These are phyloP conservation scores for Phlyctochytrium planicorne DNA, from an alignment of 192 early-diverging fungal genomes.

Conservation along the genomic window DNA sequence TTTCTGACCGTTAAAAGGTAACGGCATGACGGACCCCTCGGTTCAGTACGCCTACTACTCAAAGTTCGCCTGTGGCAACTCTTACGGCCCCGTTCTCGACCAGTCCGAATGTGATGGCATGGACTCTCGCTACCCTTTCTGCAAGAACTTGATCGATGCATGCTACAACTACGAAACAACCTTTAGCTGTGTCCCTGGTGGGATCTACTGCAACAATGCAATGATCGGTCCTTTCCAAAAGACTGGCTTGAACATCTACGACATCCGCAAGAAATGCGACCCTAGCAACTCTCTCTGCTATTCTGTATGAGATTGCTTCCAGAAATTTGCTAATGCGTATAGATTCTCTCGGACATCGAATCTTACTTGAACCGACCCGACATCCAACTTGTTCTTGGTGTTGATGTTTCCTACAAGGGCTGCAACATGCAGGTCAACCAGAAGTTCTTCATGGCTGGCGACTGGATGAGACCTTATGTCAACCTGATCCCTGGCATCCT, in stretches of 20 bases:
- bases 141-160: constrained; percentile 67
- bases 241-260: constrained; percentile 89
- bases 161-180: constrained; percentile 84
- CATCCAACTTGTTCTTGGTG: constrained; percentile 76
- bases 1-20: constrained; percentile 49
- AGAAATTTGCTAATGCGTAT: no score
- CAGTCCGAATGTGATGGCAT: constrained; percentile 75
- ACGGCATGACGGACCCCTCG: constrained; percentile 87
- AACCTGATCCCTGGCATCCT: constrained; percentile 59
- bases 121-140: constrained; percentile 70
- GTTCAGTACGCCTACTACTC: constrained; percentile 89
- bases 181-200: constrained; percentile 80
- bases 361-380: constrained; percentile 73
- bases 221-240: constrained; percentile 77
- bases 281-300: constrained; percentile 80
- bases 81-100: constrained; percentile 71
- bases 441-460: constrained; percentile 78
- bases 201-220: constrained; percentile 81
- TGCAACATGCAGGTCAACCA: constrained; percentile 85
- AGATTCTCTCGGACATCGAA: constrained; percentile 76
- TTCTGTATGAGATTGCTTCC: constrained; percentile 24
- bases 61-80: constrained; percentile 37
- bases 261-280: constrained; percentile 86
- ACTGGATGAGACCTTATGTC: constrained; percentile 86
- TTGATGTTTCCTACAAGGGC: constrained; percentile 60